Evolutionary conservation across 345 rosid species (phyloP), one percentile per base, ranked within the genome.

Genomic region (Psidium friedrichsthalianum): DNA sequence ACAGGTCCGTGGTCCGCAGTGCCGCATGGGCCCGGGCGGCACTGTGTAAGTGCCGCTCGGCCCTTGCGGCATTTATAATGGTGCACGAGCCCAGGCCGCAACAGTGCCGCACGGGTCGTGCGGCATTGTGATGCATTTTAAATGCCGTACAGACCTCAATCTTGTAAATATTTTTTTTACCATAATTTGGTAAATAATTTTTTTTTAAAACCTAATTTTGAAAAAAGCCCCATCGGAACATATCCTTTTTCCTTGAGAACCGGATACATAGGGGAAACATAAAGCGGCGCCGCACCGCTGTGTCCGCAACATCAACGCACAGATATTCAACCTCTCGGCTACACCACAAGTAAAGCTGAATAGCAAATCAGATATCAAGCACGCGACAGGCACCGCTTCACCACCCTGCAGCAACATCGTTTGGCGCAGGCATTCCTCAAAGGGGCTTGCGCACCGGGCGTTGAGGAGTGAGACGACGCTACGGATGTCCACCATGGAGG

Each of bases 291-390:
- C 36, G 88, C 88, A n/a, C 89, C 88, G 8, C 91, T 82, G 15
- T 36, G 92, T 90, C 83, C 92, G 85, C 42, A 92, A 55, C 29
- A 88, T 88, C n/a, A 92, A 32, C 87, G 85, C 85, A 11, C 89
- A 88, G 56, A 90, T 69, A 64, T 85, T 88, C 32, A 87, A 74
- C 56, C 82, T 85, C 16, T 88, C 85, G 18, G 88, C 86, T 44
- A 90, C 88, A 56, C 53, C 86, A 59, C 83, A 89, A 14, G 90
- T 86, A 88, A 88, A 90, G 25, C 83, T 82, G 84, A 85, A 85
- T 8, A 86, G 7, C n/a, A 87, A 86, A 88, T 88, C 92, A 13
- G 86, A 56, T 80, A 90, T 85, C 82, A 90, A 69, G 56, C 89
- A 87, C 81, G 59, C 86, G 57, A 86, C 36, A 18, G 87, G 87